A percentile compares a stretch with the other conserved stretches of the same genome.
Conservation (phyloP, 1,284 basidiomycete genomes). For the Cryptococcus neoformans region DNA sequence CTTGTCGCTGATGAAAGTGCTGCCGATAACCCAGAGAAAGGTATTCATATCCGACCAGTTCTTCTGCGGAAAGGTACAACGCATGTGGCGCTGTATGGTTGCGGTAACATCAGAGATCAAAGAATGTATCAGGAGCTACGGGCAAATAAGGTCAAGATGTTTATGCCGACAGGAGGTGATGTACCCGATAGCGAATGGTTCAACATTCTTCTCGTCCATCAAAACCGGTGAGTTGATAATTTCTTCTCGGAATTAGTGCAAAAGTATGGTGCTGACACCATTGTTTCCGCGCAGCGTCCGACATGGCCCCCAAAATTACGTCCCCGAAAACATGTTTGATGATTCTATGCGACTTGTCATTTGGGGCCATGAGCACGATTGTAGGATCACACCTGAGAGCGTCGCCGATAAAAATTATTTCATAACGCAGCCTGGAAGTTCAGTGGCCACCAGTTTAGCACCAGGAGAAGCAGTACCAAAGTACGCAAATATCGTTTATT, state of each 20-base stretch:
- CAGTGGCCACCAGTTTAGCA: conserved; percentile 87
- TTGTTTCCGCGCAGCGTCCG: conserved; percentile 62
- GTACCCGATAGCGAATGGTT: conserved; percentile 65
- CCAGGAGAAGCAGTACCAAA: conserved; percentile 88
- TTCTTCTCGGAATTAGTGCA: not conserved
- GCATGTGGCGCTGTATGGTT: conserved; percentile 83
- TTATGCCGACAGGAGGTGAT: conserved; percentile 84
- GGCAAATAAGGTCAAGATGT: conserved; percentile 93
- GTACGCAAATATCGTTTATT: conserved; percentile 52
- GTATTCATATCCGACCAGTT: conserved; percentile 85
- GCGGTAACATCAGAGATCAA: conserved; percentile 95
- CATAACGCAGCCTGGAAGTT: conserved; percentile 93
- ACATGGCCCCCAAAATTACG: conserved; percentile 86
- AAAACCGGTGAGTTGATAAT: conserved; percentile 71
- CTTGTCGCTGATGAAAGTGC: conserved; percentile 57
- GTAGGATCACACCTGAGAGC: conserved; percentile 81
- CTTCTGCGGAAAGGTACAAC: conserved; percentile 86
- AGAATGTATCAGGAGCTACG: conserved; percentile 94
- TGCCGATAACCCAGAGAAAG: conserved; percentile 51
- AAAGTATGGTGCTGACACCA: not conserved
- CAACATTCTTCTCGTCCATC: conserved; percentile 89
- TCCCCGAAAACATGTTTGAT: conserved; percentile 96
- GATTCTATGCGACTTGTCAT: conserved; percentile 90
- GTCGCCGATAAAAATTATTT: conserved; percentile 89
- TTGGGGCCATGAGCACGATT: conserved; percentile 99